Percentiles rank a stretch among this genome's conserved stretches.
These are phyloP conservation scores for Cenchrus fungigraminus DNA, from an alignment of 176 grass and related monocot genomes.

Conservation along the genomic window DNA sequence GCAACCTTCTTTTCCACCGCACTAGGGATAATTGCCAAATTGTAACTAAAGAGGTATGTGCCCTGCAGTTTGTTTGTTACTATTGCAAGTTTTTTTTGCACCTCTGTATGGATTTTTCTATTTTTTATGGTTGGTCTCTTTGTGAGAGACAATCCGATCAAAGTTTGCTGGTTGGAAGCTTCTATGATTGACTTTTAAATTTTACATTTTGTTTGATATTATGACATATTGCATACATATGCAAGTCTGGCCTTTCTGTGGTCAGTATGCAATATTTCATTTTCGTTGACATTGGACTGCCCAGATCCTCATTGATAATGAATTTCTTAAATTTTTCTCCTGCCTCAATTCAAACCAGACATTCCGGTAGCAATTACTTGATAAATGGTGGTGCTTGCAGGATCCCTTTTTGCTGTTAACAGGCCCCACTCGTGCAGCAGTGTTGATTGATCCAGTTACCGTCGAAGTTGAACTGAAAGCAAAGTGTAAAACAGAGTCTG, in stretches of 20 bases:
- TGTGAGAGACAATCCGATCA: no score
- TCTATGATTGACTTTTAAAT: no score
- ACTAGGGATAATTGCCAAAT: slow-evolving; percentile 4
- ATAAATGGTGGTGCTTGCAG: neutral
- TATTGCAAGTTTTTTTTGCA: no score
- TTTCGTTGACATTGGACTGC: neutral
- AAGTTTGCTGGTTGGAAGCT: no score
- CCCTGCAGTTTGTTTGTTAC: no score
- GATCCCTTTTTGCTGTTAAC: neutral
- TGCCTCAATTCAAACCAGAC: neutral
- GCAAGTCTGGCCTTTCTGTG: no score
- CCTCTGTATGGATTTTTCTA: no score
- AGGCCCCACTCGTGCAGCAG: neutral
- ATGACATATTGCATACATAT: no score
- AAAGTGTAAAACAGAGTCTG: neutral
- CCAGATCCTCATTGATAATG: neutral
- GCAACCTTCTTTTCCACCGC: neutral
- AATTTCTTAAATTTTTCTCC: neutral
- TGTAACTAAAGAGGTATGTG: neutral
- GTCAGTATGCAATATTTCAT: neutral
- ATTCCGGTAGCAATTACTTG: neutral
- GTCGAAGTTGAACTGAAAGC: slow-evolving; percentile 14
- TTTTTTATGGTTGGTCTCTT: no score
- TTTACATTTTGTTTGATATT: no score
- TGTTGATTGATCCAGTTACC: neutral